phyloP scores from a whole-genome alignment of 2,329 filamentous ascomycete genomes.

The Sarocladiaceae sp. region DNA sequence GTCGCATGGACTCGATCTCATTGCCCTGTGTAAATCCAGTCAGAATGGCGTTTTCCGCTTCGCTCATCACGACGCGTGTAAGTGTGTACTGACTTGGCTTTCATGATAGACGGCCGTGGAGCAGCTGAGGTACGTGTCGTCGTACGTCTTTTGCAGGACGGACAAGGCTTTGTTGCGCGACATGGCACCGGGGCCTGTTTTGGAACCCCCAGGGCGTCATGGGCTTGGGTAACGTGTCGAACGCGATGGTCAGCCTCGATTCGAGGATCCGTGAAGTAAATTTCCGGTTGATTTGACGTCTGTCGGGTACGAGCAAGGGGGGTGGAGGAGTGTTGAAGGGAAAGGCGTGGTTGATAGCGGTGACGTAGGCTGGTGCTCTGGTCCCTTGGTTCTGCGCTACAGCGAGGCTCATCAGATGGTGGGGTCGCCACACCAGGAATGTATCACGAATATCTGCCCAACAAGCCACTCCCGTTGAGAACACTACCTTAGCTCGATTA shows the following conservation, averaged over 20 bases:
- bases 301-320: neutral
- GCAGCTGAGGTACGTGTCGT: slow-evolving; percentile 90
- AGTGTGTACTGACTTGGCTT: slow-evolving; percentile 61
- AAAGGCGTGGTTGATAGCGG: neutral
- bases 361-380: slow-evolving; percentile 8
- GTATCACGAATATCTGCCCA: slow-evolving; percentile 1
- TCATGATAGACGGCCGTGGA: slow-evolving; percentile 97
- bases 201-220: neutral
- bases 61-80: neutral
- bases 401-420: slow-evolving; percentile 9
- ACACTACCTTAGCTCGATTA: too few relatives aligned
- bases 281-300: too few relatives aligned
- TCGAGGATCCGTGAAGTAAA: neutral
- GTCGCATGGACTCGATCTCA: slow-evolving; percentile 81
- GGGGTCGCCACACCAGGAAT: slow-evolving; percentile 5
- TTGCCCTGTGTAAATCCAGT: slow-evolving; percentile 60
- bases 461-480: slow-evolving; percentile 8
- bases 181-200: slow-evolving; percentile 33
- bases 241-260: neutral
- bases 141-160: slow-evolving; percentile 92
- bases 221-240: neutral
- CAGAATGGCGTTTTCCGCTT: neutral
- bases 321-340: neutral
- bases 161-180: slow-evolving; percentile 52
- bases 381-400: slow-evolving; percentile 7